Base-by-base conservation (phyloP, 805 yeast species). In the Debaryomyces castellii region DNA sequence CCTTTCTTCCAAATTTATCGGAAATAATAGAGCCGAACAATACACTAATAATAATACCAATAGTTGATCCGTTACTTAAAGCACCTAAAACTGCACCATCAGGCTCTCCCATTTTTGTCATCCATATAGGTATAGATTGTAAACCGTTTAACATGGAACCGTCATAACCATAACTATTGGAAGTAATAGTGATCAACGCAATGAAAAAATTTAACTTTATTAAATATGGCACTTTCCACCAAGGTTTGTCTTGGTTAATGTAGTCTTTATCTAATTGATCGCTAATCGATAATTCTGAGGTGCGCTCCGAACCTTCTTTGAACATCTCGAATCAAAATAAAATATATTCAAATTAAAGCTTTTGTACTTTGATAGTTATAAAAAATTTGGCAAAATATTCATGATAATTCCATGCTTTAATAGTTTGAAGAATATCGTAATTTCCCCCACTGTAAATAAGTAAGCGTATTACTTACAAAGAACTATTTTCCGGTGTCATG, bases 81-180 rank as follows among this genome's bases (percentile, higher is more conserved):
- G 73, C 70, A 48, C 79, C 78, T 20, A 74, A 55, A 17, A 57
- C 53, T 27, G 68, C 64, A 52, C 75, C 74, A 4, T 52, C 35
- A 12, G 77, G 77, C 35, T 62, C 46, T 32, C 69, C 69, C 57
- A 77, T 67, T 32, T 63, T 65, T 5, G 54, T 46, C 45, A 59
- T 58, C 79, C 81, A 79, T 24, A 57, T 55, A 1, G 57, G 48
- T 52, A 75, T 65, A 7, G 77, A 60, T 53, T 78, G 82, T 49
- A 78, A 64, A 32, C 80, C 79, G 51, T 78, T 78, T 53, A 78
- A 59, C 68, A 78, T 64, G 12, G 75, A 69, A 48, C 76, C 77
- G 58, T 75, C 80, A 49, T 67, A 76, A 48, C 80, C 79, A 36
- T 66, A 71, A 51, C 74, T 75, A 41, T 80, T 71, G 9, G 82